Percentiles rank a stretch among this genome's conserved stretches.
Conservation (phyloP, 1,284 basidiomycete genomes). For the Malassezia japonica region DNA sequence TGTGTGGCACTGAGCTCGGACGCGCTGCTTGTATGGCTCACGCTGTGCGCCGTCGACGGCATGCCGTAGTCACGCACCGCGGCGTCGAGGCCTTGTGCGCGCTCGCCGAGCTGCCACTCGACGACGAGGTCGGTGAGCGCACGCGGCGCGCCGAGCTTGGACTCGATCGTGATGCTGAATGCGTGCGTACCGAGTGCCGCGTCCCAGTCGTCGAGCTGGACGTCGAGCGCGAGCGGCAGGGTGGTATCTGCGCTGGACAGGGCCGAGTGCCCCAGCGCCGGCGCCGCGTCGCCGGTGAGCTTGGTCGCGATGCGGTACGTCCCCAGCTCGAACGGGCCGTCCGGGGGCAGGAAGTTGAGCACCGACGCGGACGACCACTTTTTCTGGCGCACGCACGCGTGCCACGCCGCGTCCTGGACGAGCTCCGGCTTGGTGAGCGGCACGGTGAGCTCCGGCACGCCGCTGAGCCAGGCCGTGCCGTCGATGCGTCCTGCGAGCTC, state of each 20-base stretch:
- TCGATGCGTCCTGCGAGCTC: slow-evolving; percentile 25
- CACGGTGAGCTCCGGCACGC: slow-evolving; percentile 32
- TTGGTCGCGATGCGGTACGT: slow-evolving; percentile 25
- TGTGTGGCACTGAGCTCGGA: background rate
- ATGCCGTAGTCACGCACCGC: slow-evolving; percentile 10
- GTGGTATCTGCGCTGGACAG: slow-evolving; percentile 10
- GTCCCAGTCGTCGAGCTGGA: background rate
- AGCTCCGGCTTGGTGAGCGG: slow-evolving; percentile 52
- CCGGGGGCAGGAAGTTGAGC: slow-evolving; percentile 35
- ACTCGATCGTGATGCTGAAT: slow-evolving; percentile 13
- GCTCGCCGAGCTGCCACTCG: slow-evolving; percentile 27
- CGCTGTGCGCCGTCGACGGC: background rate
- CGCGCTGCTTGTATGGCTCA: background rate
- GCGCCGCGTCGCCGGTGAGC: slow-evolving; percentile 14
- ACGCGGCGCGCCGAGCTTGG: slow-evolving; percentile 1
- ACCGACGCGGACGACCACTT: slow-evolving; percentile 55
- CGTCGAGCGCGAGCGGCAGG: slow-evolving; percentile 4
- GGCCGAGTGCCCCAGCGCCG: slow-evolving; percentile 5
- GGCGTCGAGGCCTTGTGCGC: slow-evolving; percentile 30
- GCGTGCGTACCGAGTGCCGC: slow-evolving; percentile 1
- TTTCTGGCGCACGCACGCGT: slow-evolving; percentile 72
- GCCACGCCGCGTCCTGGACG: slow-evolving; percentile 71
- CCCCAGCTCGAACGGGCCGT: slow-evolving; percentile 31
- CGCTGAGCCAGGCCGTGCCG: slow-evolving; percentile 47
- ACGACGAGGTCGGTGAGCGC: slow-evolving; percentile 27